phyloP scores from a whole-genome alignment of 257 asterid genomes.

The Solanum etuberosum region DNA sequence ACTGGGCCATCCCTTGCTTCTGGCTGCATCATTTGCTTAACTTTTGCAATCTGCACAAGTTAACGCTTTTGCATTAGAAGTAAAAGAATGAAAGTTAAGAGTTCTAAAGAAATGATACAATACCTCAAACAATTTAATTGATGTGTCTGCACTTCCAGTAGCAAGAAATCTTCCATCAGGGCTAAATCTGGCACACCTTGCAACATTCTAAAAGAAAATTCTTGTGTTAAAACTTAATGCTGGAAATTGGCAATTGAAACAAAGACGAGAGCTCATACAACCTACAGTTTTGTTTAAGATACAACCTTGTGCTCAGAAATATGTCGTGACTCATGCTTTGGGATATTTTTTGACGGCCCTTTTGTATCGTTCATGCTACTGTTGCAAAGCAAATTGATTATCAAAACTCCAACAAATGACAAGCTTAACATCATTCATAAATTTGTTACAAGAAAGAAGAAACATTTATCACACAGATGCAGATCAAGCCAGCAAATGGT shows the following conservation, averaged over 20 bases:
- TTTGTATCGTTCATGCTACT: slow-evolving; percentile 46
- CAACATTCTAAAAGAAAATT: slow-evolving; percentile 37
- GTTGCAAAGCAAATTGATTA: slow-evolving; percentile 8
- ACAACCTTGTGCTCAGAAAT: slow-evolving; percentile 86
- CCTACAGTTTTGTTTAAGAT: slow-evolving; percentile 2
- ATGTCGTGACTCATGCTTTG: slow-evolving; percentile 67
- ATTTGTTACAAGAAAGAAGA: background rate
- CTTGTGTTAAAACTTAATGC: slow-evolving; percentile 2
- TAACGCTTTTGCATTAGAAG: slow-evolving; percentile 3
- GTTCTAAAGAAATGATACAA: background rate
- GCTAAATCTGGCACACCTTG: slow-evolving; percentile 83
- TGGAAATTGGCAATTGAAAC: background rate
- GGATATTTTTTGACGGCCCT: slow-evolving; percentile 58
- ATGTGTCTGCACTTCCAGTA: slow-evolving; percentile 79
- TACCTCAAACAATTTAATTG: slow-evolving; percentile 76
- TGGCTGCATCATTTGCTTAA: slow-evolving; percentile 71
- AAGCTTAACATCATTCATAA: background rate
- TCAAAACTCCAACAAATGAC: background rate
- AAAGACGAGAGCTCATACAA: background rate
- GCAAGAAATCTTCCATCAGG: slow-evolving; percentile 88
- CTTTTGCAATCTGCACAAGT: slow-evolving; percentile 41
- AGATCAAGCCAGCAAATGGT: background rate
- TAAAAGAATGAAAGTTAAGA: slow-evolving; percentile 2
- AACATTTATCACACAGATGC: background rate
- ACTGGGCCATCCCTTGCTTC: slow-evolving; percentile 55